Base-by-base conservation (phyloP, 2,329 filamentous ascomycete species). In the Aspergillus floridensis region DNA sequence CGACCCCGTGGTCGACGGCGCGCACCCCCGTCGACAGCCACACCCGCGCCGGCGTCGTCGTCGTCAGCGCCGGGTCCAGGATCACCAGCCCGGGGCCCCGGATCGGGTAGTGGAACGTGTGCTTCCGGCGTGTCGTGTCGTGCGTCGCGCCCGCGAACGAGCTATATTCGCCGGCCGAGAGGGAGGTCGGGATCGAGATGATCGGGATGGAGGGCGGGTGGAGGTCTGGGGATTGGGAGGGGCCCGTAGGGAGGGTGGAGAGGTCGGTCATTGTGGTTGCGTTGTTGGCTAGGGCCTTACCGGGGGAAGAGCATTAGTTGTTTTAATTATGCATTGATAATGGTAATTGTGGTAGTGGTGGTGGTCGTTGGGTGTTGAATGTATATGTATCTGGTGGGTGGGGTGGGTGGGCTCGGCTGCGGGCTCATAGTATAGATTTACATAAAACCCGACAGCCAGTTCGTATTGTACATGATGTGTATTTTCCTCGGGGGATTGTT, bases 1-100 rank as follows among this genome's bases (percentile, higher is more conserved):
- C 84, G 4, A 86, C 79, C 58, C 83, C 86, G 65, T 86, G 84
- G 63, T 86, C 84, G 0, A 86, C 77, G 0, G 81, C 79, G 8
- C 84, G 76, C 7, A 87, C 76, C 0, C 86, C 85, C 0, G 83
- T 85, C 48, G 80, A 82, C 1, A 65, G 38, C 64, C 61, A 66
- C 46, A 62, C 56, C 8, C 32, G 80, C 79, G 69, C 86, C 81
- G 12, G 86, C 76, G 60, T 83, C 83, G 66, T 86, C 82, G 64
- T 85, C 81, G 3, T 86, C 75, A 3, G 80, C 77, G 76, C 72
- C 2, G 85, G 82, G 58, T 87, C 84, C 2, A 86, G 79, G 41
- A 88, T 82, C 5, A 87, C 76, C 3, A 88, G 76, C 4, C 78
- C 70, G 0, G 84, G 78, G 0, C 80, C 79, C 31, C 76, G 74